Conservation (phyloP, 441 rosid genomes). For the Flueggea neowawraea region DNA sequence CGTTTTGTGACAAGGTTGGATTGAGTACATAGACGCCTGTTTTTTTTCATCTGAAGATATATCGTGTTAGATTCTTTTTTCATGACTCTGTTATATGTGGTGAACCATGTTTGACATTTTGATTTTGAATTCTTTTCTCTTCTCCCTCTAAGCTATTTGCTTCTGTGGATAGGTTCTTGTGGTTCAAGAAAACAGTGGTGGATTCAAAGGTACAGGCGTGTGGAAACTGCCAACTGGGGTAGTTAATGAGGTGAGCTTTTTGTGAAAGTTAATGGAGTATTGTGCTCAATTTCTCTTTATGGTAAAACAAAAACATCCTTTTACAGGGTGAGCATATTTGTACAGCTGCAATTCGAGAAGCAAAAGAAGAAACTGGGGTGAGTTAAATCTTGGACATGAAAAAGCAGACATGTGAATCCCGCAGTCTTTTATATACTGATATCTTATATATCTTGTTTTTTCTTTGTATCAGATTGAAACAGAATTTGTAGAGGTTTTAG, state of each 20-base stretch:
- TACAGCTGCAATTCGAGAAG: constrained; percentile 60
- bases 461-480: constrained; percentile 41
- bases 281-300: not conserved
- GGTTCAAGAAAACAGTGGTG: constrained; percentile 65
- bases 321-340: constrained; percentile 69
- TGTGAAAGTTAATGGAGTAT: not conserved
- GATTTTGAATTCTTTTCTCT: not conserved
- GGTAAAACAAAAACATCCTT: constrained; percentile 9
- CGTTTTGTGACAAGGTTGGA: too few relatives aligned
- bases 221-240: constrained; percentile 88
- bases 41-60: too few relatives aligned
- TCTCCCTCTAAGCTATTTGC: too few relatives aligned
- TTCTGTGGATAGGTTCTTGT: constrained; percentile 50
- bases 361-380: constrained; percentile 83
- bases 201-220: constrained; percentile 43
- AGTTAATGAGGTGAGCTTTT: constrained; percentile 45
- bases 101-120: too few relatives aligned
- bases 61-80: not conserved
- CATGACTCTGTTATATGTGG: too few relatives aligned
- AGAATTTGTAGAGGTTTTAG: constrained; percentile 60
- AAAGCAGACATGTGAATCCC: too few relatives aligned
- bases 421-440: too few relatives aligned
- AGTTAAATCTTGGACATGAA: constrained; percentile 13
- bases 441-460: not conserved
- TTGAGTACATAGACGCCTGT: too few relatives aligned